phyloP scores from a whole-genome alignment of 75 land plant genomes.

The Selaginella tamariscina region DNA sequence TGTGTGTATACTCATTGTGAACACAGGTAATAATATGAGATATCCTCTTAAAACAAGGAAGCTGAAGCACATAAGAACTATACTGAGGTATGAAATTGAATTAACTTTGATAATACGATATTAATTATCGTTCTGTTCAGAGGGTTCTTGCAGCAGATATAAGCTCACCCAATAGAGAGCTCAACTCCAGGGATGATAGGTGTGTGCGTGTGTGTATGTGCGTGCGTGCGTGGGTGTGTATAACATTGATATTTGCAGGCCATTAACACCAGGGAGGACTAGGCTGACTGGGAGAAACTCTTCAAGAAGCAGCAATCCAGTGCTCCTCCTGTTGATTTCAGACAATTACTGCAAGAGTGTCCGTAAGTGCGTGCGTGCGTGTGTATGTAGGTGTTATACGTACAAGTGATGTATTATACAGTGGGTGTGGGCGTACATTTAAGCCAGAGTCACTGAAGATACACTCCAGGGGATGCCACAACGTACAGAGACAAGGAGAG shows the following conservation, averaged over 20 bases:
- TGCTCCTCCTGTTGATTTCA: slow-evolving; percentile 19
- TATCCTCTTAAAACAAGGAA: neutral
- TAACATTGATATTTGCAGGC: slow-evolving; percentile 14
- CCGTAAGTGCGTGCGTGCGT: slow-evolving; percentile 10
- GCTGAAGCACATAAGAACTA: neutral
- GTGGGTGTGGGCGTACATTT: slow-evolving; percentile 16
- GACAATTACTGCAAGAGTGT: slow-evolving; percentile 19
- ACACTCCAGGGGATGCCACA: slow-evolving; percentile 15
- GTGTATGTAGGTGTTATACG: neutral
- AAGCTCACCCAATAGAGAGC: neutral
- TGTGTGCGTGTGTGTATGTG: neutral
- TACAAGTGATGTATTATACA: neutral
- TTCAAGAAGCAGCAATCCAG: slow-evolving; percentile 18
- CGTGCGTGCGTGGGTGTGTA: neutral
- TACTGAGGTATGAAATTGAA: neutral
- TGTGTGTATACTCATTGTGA: too few relatives aligned
- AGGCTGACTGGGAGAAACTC: slow-evolving; percentile 22
- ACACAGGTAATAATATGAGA: too few relatives aligned
- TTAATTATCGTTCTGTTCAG: neutral
- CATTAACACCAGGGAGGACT: slow-evolving; percentile 16
- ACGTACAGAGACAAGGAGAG: neutral
- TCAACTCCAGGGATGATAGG: slow-evolving; percentile 6
- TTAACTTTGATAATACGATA: neutral
- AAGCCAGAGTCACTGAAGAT: slow-evolving; percentile 17
- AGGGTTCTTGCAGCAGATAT: too few relatives aligned